Conservation (phyloP, 108 stramenopile species). For the Conticribra guillardii region DNA sequence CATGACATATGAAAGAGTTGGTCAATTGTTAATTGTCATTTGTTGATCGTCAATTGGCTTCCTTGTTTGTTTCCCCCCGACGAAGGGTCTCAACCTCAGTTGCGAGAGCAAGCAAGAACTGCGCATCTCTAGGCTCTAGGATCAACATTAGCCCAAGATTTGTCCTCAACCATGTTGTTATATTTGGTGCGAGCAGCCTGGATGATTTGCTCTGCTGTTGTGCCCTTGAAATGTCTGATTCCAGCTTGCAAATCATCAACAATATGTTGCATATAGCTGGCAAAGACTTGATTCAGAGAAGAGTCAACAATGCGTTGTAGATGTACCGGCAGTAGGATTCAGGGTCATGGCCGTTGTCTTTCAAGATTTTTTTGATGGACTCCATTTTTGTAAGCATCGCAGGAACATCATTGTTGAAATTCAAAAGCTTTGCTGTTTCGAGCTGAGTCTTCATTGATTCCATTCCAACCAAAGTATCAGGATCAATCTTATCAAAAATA, state of each 20-base stretch:
- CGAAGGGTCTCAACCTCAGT: not conserved
- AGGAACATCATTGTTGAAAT: too few relatives aligned
- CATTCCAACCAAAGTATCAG: not conserved
- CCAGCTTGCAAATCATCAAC: not conserved
- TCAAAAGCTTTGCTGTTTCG: too few relatives aligned
- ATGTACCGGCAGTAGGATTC: not conserved
- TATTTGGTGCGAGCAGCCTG: not conserved
- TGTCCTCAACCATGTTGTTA: not conserved
- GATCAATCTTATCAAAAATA: not conserved
- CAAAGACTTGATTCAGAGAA: not conserved
- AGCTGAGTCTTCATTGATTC: not conserved
- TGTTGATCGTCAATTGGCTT: too few relatives aligned
- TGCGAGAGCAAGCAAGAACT: not conserved
- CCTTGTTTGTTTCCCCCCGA: not conserved
- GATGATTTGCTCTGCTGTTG: not conserved
- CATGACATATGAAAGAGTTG: too few relatives aligned
- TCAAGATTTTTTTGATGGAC: not conserved
- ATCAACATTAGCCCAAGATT: not conserved
- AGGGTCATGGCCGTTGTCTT: not conserved
- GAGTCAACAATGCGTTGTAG: not conserved
- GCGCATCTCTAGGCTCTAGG: not conserved
- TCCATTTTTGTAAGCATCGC: not conserved
- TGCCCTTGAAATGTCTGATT: not conserved
- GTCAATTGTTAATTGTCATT: too few relatives aligned
- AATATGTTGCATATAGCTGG: not conserved